Conservation (phyloP, 208 protist genomes). For the Trypanosoma brucei region DNA sequence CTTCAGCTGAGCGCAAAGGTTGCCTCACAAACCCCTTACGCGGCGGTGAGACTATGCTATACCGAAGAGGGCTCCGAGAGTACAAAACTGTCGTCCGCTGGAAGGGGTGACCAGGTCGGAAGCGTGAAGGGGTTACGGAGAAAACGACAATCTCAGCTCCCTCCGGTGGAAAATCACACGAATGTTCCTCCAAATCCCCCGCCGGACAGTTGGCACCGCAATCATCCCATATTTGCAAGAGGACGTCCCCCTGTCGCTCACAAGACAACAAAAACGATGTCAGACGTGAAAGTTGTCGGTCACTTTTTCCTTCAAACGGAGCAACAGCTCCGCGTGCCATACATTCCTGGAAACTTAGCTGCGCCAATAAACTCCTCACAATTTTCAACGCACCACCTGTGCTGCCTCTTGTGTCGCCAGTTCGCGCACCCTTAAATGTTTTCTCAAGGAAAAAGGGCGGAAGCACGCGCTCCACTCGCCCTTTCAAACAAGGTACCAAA, state of each 20-base stretch:
- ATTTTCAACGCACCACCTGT: constrained; percentile 14
- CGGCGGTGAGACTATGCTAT: constrained; percentile 15
- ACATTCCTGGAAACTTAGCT: constrained; percentile 35
- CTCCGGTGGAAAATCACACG: constrained; percentile 35
- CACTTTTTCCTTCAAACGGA: constrained; percentile 1
- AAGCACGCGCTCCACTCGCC: constrained; percentile 59
- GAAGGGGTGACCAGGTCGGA: constrained; percentile 49
- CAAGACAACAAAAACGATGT: constrained; percentile 49
- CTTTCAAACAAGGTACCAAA: constrained; percentile 65
- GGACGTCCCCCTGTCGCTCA: constrained; percentile 34
- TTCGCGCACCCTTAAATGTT: neutral
- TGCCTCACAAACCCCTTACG: constrained; percentile 2
- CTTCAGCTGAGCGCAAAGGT: neutral
- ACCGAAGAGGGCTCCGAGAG: constrained; percentile 45
- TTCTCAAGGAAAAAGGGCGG: constrained; percentile 56
- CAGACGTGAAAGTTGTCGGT: constrained; percentile 30
- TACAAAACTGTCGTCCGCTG: constrained; percentile 61
- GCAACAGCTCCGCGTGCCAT: constrained; percentile 1
- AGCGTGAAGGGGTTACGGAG: constrained; percentile 57
- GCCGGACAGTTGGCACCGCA: constrained; percentile 8
- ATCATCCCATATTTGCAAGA: constrained; percentile 73
- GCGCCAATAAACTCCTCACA: constrained; percentile 42
- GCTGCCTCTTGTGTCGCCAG: neutral
- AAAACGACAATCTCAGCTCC: constrained; percentile 49
- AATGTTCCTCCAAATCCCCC: constrained; percentile 15